Evolutionary conservation across 164 flowering plant genomes (phyloP).

Genomic region (Berberis thunbergii): DNA sequence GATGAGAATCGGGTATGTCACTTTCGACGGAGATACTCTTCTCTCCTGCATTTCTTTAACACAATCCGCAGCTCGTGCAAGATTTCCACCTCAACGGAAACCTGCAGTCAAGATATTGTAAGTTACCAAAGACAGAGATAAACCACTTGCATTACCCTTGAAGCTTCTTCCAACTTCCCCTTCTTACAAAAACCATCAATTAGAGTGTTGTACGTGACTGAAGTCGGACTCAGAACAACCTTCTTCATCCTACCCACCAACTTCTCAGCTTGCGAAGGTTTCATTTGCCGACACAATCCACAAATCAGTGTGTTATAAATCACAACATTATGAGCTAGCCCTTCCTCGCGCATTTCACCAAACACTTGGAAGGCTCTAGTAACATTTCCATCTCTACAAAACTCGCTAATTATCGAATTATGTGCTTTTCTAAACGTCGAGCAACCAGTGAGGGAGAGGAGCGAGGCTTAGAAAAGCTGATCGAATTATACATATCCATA

Average conservation of each 20-base stretch:
- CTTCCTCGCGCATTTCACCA: too few species aligned
- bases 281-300: not conserved
- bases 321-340: too few species aligned
- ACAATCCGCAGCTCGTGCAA: constrained; percentile 20
- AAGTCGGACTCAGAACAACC: constrained; percentile 36
- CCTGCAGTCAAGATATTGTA: constrained; percentile 55
- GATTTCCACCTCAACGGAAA: constrained; percentile 35
- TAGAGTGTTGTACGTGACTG: constrained; percentile 46
- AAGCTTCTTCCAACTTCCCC: constrained; percentile 43
- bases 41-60: constrained; percentile 67
- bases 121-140: constrained; percentile 43
- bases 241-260: constrained; percentile 33
- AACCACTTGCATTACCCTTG: constrained; percentile 31
- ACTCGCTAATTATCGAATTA: too few species aligned
- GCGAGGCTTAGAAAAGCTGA: too few species aligned
- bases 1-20: constrained; percentile 57
- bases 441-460: too few species aligned
- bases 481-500: too few species aligned
- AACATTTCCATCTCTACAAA: too few species aligned
- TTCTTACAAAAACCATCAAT: constrained; percentile 50
- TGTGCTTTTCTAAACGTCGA: too few species aligned
- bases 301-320: too few species aligned
- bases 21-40: constrained; percentile 44
- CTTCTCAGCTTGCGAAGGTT: constrained; percentile 35
- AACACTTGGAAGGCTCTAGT: too few species aligned